Percentiles rank a stretch among this genome's conserved stretches.
phyloP scores from a whole-genome alignment of 1,284 basidiomycete species.

The Cryptococcus sp. region DNA sequence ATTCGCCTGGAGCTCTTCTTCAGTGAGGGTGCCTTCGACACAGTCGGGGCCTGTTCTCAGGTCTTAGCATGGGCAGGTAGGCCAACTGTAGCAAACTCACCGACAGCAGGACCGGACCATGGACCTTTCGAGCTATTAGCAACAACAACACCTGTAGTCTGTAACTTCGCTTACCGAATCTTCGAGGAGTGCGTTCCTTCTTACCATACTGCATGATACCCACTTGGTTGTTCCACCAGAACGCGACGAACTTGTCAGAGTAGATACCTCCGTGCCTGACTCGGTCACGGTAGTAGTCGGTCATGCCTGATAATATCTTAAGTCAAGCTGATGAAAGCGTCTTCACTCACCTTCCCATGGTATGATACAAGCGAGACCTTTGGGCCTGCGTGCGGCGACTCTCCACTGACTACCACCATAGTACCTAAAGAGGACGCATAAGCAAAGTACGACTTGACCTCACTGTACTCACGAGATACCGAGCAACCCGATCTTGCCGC shows the following conservation, averaged over 20 bases:
- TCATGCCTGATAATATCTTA: slow-evolving; percentile 25
- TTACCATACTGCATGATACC: slow-evolving; percentile 44
- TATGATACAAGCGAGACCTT: slow-evolving; percentile 46
- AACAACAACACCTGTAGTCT: too few relatives aligned
- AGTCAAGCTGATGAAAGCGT: neutral
- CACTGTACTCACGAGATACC: slow-evolving; percentile 31
- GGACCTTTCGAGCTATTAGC: neutral
- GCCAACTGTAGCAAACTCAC: neutral
- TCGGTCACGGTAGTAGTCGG: slow-evolving; percentile 47
- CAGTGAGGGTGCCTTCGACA: slow-evolving; percentile 35
- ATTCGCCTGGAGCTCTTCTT: slow-evolving; percentile 35
- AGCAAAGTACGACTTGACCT: neutral
- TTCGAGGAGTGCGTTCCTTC: slow-evolving; percentile 19
- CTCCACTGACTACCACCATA: slow-evolving; percentile 47
- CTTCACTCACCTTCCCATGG: slow-evolving; percentile 41
- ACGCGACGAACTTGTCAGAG: slow-evolving; percentile 38
- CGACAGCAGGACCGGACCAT: slow-evolving; percentile 4
- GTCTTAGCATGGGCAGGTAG: slow-evolving; percentile 3
- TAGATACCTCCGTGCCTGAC: slow-evolving; percentile 46
- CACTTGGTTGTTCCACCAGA: slow-evolving; percentile 46
- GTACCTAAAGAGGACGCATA: slow-evolving; percentile 22
- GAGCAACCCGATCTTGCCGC: slow-evolving; percentile 45
- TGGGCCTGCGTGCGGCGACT: slow-evolving; percentile 46
- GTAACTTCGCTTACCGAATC: slow-evolving; percentile 15
- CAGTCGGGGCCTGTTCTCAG: slow-evolving; percentile 20